These are phyloP conservation scores for Rasamsonia emersonii DNA, from an alignment of 2,329 filamentous ascomycete genomes.

Conservation along the genomic window DNA sequence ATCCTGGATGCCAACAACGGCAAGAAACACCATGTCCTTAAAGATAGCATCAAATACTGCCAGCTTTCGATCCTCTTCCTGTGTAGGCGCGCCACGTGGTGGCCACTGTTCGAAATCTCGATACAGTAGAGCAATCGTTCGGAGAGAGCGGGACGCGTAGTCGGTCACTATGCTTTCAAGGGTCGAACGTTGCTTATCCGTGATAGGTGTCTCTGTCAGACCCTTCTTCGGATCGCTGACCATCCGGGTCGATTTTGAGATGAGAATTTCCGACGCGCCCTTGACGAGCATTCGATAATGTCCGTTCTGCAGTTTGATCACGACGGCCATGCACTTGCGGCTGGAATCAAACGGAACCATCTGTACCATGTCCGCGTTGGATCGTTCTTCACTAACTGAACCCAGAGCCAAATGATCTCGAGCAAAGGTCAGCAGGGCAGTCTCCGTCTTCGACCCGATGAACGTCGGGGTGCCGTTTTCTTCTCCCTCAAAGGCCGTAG, in stretches of 20 bases:
- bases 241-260: constrained; percentile 41
- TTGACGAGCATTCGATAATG: constrained; percentile 51
- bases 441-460: constrained; percentile 71
- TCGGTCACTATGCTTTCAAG: constrained; percentile 62
- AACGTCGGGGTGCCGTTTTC: constrained; percentile 53
- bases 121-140: constrained; percentile 77
- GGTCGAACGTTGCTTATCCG: constrained; percentile 47
- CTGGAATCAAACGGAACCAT: constrained; percentile 53
- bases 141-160: constrained; percentile 71
- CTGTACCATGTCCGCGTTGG: constrained; percentile 50
- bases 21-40: constrained; percentile 57
- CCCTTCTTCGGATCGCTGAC: constrained; percentile 54
- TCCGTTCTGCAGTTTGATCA: constrained; percentile 47
- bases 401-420: constrained; percentile 58
- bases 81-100: constrained; percentile 51
- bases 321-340: constrained; percentile 62
- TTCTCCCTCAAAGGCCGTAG: constrained; percentile 60
- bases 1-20: constrained; percentile 73
- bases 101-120: constrained; percentile 82
- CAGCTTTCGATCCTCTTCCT: constrained; percentile 52
- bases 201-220: constrained; percentile 44
- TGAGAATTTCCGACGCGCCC: constrained; percentile 44
- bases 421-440: constrained; percentile 62
- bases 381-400: constrained; percentile 51
- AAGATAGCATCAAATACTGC: constrained; percentile 61